A percentile compares a stretch with the other conserved stretches of the same genome.
Evolutionary conservation across 2,329 filamentous ascomycete species (phyloP).

Genomic region (Colletotrichum australisinense): DNA sequence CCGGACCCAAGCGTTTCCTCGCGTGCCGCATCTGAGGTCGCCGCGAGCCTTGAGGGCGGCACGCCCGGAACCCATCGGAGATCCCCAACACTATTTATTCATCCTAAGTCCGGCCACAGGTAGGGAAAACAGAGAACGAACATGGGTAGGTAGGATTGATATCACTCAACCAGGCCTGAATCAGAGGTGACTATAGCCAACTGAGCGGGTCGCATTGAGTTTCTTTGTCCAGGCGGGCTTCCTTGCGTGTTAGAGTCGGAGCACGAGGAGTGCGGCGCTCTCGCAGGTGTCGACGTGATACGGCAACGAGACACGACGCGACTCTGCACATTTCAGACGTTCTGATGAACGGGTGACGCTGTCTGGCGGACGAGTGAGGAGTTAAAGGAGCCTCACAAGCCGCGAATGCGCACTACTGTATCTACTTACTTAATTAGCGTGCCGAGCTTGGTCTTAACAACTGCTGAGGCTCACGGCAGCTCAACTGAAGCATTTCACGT

Average conservation of each 20-base stretch:
- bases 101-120: not conserved
- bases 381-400: slow-evolving; percentile 2
- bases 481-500: not conserved
- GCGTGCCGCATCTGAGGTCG: not conserved
- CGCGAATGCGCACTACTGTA: not conserved
- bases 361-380: not conserved
- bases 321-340: not conserved
- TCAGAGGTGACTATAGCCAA: too few relatives aligned
- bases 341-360: too few relatives aligned
- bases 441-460: not conserved
- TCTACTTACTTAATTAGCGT: not conserved
- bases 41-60: not conserved
- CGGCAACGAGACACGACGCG: not conserved
- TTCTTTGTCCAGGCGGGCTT: not conserved
- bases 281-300: not conserved
- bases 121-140: not conserved
- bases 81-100: slow-evolving; percentile 11
- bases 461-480: not conserved
- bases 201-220: not conserved
- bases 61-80: slow-evolving; percentile 9
- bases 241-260: not conserved
- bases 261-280: not conserved
- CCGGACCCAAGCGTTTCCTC: not conserved
- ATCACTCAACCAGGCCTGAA: not conserved
- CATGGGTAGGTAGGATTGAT: not conserved